Conservation (phyloP, 2,329 filamentous ascomycete genomes). For the Cladosporium austrohemisphaericum region DNA sequence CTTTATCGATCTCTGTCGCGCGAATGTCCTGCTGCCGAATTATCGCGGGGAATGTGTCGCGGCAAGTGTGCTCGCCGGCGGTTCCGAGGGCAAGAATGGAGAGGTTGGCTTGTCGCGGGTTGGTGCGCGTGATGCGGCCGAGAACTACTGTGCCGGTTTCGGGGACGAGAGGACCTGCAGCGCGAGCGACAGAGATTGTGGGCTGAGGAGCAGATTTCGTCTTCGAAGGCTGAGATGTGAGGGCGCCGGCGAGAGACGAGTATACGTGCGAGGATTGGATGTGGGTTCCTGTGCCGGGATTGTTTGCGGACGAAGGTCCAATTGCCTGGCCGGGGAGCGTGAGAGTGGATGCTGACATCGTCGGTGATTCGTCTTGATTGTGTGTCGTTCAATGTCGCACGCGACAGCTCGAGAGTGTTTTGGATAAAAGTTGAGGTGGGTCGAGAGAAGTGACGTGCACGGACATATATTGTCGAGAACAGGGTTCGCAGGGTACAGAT, state of each 20-base stretch:
- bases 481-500: too few relatives aligned
- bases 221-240: conserved; percentile 36
- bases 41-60: conserved; percentile 31
- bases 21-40: conserved; percentile 71
- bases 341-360: conserved; percentile 33
- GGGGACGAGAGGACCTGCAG: conserved; percentile 74
- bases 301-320: conserved; percentile 62
- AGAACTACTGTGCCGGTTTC: conserved; percentile 77
- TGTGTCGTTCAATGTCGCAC: neutral
- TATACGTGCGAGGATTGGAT: conserved; percentile 70
- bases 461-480: too few relatives aligned
- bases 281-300: conserved; percentile 79
- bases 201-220: conserved; percentile 52
- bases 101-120: conserved; percentile 78
- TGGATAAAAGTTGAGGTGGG: too few relatives aligned
- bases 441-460: too few relatives aligned
- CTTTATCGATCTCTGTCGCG: conserved; percentile 92
- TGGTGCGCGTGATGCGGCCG: conserved; percentile 79
- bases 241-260: conserved; percentile 74
- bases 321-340: conserved; percentile 81
- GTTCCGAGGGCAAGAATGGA: conserved; percentile 80
- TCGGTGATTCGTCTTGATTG: neutral
- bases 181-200: conserved; percentile 37
- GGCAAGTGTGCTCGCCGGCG: conserved; percentile 25
- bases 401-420: neutral